Percentiles rank a stretch among this genome's conserved stretches.
phyloP scores from a whole-genome alignment of 257 asterid genomes.

The Forsythia suspensa region DNA sequence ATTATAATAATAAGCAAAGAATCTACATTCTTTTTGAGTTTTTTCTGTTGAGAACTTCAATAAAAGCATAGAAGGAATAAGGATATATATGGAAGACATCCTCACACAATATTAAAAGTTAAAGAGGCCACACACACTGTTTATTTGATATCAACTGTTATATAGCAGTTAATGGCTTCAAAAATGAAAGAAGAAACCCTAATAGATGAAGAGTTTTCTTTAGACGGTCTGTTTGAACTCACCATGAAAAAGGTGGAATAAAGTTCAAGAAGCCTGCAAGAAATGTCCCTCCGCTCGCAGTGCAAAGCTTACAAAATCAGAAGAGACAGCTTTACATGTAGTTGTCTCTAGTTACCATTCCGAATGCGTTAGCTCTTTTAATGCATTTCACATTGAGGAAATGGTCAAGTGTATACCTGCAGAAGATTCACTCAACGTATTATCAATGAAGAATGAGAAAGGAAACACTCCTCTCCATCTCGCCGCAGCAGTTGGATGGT shows the following conservation, averaged over 20 bases:
- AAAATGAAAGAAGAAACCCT: not conserved
- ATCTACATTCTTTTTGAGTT: too few species aligned
- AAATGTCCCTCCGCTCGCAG: not conserved
- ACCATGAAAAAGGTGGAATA: not conserved
- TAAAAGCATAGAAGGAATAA: not conserved
- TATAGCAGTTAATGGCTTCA: not conserved
- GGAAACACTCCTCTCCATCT: slow-evolving; percentile 57
- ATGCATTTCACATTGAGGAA: not conserved
- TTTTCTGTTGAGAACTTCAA: not conserved
- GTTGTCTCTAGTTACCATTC: slow-evolving; percentile 31
- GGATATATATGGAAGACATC: too few species aligned
- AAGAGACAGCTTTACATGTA: slow-evolving; percentile 44
- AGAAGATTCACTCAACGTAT: not conserved
- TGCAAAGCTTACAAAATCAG: slow-evolving; percentile 33
- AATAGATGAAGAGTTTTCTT: not conserved
- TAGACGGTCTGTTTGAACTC: not conserved
- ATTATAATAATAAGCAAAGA: not conserved
- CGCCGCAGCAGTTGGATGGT: slow-evolving; percentile 50
- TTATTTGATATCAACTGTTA: too few species aligned
- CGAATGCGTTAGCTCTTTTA: not conserved
- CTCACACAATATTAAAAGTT: too few species aligned
- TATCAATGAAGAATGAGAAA: slow-evolving; percentile 18
- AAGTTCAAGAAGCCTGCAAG: not conserved
- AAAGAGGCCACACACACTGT: too few species aligned
- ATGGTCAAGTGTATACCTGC: slow-evolving; percentile 1